Evolutionary conservation across 2,329 filamentous ascomycete genomes (phyloP), one percentile per base, ranked within the genome.

Genomic region (Microsporum ferrugineum): DNA sequence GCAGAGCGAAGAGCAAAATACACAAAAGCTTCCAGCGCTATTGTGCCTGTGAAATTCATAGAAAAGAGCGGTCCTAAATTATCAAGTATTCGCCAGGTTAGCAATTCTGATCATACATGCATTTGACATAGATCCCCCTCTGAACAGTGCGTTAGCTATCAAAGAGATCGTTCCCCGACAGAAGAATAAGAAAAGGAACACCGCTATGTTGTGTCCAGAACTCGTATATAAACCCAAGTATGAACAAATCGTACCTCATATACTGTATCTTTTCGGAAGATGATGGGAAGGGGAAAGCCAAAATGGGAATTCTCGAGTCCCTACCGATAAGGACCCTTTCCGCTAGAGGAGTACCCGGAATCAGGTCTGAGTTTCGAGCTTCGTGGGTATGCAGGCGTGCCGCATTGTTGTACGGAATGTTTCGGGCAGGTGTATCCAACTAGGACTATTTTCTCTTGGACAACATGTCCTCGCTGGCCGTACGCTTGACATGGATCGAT

Each of bases 401-500:
- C 66, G 60, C 57, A 61, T 58, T 63, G 65, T 57, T 58, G 59
- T 45, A 64, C 61, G 14, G 66, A 67, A 66, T 89, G 87, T 31
- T 72, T 73, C 53, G 77, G 73, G 75, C 91, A 96, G 59, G 87
- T 82, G 71, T 94, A 94, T 58, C 91, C 91, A 29, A 96, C 90
- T 23, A 89, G 79, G 58, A 96, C 88, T 5, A 83, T 88, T 71
- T 87, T 86, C 69, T 88, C 85, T 66, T 89, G 84, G 61, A 91
- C 78, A 53, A 69, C 68, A 70, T 96, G 91, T 55, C 87, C 87
- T 57, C 84, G 82, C 63, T 87, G 85, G 63, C 87, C 88, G 71
- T 90, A 89, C 39, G 84, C 80, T 57, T 84, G 79, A 72, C 91
- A 96, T 63, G 88, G 87, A 70, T 96, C 91, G 68, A 96, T 81